Evolutionary conservation across 495 filamentous ascomycete genomes (phyloP).

Genomic region (Amphirosellinia nigrospora): DNA sequence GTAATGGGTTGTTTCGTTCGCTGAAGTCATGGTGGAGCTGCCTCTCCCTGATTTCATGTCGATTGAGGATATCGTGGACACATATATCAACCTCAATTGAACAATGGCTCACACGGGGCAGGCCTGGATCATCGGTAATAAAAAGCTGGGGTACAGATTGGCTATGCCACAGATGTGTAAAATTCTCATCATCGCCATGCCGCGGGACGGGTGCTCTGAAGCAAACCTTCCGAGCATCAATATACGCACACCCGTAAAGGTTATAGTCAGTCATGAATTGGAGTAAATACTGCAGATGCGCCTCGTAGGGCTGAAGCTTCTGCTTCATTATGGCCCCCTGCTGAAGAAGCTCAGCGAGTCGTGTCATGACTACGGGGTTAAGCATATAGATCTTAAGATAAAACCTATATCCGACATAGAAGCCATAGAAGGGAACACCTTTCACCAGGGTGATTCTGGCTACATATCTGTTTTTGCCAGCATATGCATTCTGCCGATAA

Average conservation of each 20-base stretch:
- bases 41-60: slow-evolving; percentile 72
- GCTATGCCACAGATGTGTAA: slow-evolving; percentile 79
- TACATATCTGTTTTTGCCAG: slow-evolving; percentile 74
- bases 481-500: slow-evolving; percentile 75
- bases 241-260: slow-evolving; percentile 88
- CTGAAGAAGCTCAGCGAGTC: slow-evolving; percentile 81
- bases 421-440: slow-evolving; percentile 94
- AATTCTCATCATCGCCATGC: slow-evolving; percentile 59
- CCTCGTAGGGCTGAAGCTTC: slow-evolving; percentile 88
- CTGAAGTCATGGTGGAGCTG: slow-evolving; percentile 86
- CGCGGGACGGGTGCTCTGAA: slow-evolving; percentile 82
- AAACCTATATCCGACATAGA: slow-evolving; percentile 86
- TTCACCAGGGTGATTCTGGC: slow-evolving; percentile 91
- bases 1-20: slow-evolving; percentile 70
- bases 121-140: slow-evolving; percentile 65
- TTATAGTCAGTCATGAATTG: slow-evolving; percentile 99
- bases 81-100: slow-evolving; percentile 87
- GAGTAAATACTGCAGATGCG: slow-evolving; percentile 85
- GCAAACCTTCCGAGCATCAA: slow-evolving; percentile 62
- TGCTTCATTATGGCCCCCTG: slow-evolving; percentile 85
- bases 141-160: slow-evolving; percentile 51
- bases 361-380: slow-evolving; percentile 79
- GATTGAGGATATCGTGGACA: slow-evolving; percentile 87
- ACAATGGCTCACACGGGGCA: slow-evolving; percentile 85
- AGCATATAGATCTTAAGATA: slow-evolving; percentile 95